These are phyloP conservation scores for Micromonas pusilla DNA, from an alignment of 139 green algal species.

Conservation along the genomic window DNA sequence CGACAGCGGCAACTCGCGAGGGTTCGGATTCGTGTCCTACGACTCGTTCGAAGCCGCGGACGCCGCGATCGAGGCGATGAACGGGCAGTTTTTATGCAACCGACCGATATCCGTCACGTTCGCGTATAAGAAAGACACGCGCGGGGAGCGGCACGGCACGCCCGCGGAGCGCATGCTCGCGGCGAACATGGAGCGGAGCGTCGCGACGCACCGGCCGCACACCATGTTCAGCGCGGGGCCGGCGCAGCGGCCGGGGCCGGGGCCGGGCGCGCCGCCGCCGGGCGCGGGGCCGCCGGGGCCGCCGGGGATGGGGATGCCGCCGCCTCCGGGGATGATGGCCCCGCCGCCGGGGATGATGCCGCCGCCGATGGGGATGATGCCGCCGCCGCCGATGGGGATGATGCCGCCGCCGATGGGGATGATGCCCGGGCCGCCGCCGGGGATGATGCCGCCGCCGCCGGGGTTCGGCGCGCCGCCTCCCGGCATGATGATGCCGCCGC, in stretches of 20 bases:
- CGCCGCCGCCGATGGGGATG: neutral
- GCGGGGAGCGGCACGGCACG: constrained; percentile 91
- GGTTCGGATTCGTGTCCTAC: constrained; percentile 94
- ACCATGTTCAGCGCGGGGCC: constrained; percentile 60
- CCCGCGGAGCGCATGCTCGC: constrained; percentile 85
- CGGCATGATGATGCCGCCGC: constrained; percentile 24
- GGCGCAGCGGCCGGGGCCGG: neutral
- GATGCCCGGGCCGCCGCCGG: neutral
- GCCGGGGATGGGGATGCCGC: constrained; percentile 18
- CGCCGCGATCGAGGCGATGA: constrained; percentile 91
- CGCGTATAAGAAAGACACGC: constrained; percentile 96
- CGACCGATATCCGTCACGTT: constrained; percentile 83
- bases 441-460: constrained; percentile 26
- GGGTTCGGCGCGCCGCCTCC: constrained; percentile 15
- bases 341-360: constrained; percentile 30
- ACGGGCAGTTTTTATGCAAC: constrained; percentile 88
- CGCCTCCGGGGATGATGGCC: constrained; percentile 2
- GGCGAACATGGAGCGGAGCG: constrained; percentile 58
- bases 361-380: neutral
- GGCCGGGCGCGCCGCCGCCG: neutral
- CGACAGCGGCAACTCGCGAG: constrained; percentile 70
- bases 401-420: constrained; percentile 16
- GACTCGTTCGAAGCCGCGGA: constrained; percentile 84
- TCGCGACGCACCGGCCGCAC: constrained; percentile 54
- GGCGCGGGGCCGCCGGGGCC: neutral